These are phyloP conservation scores for Metschnikowia lachancei DNA, from an alignment of 805 yeast genomes.

Conservation along the genomic window DNA sequence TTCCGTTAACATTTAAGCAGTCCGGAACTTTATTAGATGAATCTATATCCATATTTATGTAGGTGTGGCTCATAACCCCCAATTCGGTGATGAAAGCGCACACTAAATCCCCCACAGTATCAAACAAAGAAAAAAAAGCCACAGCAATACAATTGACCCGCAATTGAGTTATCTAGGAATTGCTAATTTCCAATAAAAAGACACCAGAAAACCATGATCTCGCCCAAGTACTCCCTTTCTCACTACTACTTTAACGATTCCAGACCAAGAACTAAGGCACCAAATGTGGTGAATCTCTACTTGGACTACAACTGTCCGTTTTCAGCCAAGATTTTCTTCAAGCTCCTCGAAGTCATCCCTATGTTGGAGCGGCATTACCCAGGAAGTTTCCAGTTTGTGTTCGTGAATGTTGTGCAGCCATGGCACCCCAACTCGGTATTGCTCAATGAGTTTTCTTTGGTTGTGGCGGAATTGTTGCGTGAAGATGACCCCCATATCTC, in stretches of 20 bases:
- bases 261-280: constrained; percentile 24
- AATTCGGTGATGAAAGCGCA: too few species aligned
- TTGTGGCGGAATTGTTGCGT: constrained; percentile 63
- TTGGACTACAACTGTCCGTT: constrained; percentile 79
- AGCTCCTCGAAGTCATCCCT: constrained; percentile 55
- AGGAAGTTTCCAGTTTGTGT: constrained; percentile 55
- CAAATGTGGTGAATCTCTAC: constrained; percentile 57
- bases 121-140: too few species aligned
- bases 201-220: constrained; percentile 27
- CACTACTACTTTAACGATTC: constrained; percentile 30
- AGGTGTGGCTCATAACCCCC: too few species aligned
- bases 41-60: too few species aligned
- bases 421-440: constrained; percentile 80
- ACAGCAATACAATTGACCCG: too few species aligned
- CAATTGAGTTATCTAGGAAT: too few species aligned
- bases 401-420: constrained; percentile 79
- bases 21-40: too few species aligned
- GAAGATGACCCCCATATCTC: constrained; percentile 22
- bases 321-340: constrained; percentile 60
- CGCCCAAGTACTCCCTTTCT: constrained; percentile 41
- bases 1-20: too few species aligned
- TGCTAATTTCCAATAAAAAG: too few species aligned
- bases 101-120: too few species aligned
- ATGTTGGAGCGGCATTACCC: constrained; percentile 44
- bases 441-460: constrained; percentile 69